Evolutionary conservation across 2,329 filamentous ascomycete species (phyloP).

Genomic region (Apiospora arundinis): DNA sequence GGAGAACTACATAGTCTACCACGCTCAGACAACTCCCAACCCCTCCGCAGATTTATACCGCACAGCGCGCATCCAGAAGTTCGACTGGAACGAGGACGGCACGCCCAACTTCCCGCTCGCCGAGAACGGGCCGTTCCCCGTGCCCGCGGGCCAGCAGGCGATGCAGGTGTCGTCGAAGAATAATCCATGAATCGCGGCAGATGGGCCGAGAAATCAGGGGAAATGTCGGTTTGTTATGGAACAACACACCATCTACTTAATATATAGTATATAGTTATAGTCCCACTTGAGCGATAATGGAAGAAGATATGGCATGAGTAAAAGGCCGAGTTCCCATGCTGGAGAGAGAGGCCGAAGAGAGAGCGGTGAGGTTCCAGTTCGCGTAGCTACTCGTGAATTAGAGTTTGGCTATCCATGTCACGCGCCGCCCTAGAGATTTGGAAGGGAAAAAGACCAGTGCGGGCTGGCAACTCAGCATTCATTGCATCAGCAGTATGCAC

Average conservation of each 20-base stretch:
- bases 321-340: too few relatives aligned
- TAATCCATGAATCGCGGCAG: too few relatives aligned
- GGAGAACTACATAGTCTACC: conserved; percentile 44
- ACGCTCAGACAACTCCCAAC: conserved; percentile 43
- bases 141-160: conserved; percentile 8
- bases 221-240: too few relatives aligned
- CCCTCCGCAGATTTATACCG: conserved; percentile 41
- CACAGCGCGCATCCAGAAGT: conserved; percentile 42
- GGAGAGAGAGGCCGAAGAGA: not conserved
- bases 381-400: not conserved
- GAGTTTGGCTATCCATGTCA: not conserved
- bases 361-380: not conserved
- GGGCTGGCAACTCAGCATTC: not conserved
- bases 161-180: not conserved
- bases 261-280: not conserved
- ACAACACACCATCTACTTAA: not conserved
- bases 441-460: not conserved
- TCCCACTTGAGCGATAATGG: not conserved
- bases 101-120: conserved; percentile 42
- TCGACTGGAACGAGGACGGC: conserved; percentile 43
- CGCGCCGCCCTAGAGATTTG: not conserved
- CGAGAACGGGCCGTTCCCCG: conserved; percentile 41
- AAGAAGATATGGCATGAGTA: not conserved
- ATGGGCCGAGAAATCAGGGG: not conserved
- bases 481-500: not conserved